Evolutionary conservation across 345 rosid genomes (phyloP), one percentile per base, ranked within the genome.

Genomic region (Erodium maritimum): DNA sequence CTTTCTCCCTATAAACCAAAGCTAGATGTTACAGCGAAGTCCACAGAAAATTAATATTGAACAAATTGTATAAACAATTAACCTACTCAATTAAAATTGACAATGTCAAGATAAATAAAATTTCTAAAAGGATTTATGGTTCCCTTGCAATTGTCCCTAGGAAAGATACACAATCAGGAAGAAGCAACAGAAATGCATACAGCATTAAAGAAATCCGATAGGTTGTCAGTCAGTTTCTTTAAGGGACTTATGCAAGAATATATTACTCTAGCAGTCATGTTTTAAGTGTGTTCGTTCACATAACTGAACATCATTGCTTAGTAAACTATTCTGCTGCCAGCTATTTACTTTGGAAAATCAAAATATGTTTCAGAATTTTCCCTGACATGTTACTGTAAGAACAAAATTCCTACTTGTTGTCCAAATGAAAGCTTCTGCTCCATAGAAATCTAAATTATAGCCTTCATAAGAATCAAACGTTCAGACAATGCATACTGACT

Each of bases 1-100:
- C 80, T 72, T 77, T 88, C 79, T 86, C 96, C 79, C 96, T 91
- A 61, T 62, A 75, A 73, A 58, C 60, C 19, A 59, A 67, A 52
- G n/a, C n/a, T 54, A 67, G 55, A 58, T 22, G 16, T 21, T n/a
- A 0, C 23, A 23, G 18, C 17, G 12, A 42, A 42, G 16, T 14
- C 48, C 17, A 14, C 12, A 42, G 17, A 10, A 42, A 42, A 10
- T 42, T 42, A 12, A 42, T 29, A 29, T 29, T 11, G 9, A 29
- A 29, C 37, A 29, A 42, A 42, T 14, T 7, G 14, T 29, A 29
- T 29, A 29, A 29, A 29, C 37, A 29, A 29, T n/a, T 5, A 29
- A 29, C 37, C 37, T 29, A 29, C 37, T 29, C 17, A 42, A 42
- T 42, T 3, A 10, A 2, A 42, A 3, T 42, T 10, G 17, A 42